These are phyloP conservation scores for Turnera subulata DNA, from an alignment of 345 rosid species.

Conservation along the genomic window DNA sequence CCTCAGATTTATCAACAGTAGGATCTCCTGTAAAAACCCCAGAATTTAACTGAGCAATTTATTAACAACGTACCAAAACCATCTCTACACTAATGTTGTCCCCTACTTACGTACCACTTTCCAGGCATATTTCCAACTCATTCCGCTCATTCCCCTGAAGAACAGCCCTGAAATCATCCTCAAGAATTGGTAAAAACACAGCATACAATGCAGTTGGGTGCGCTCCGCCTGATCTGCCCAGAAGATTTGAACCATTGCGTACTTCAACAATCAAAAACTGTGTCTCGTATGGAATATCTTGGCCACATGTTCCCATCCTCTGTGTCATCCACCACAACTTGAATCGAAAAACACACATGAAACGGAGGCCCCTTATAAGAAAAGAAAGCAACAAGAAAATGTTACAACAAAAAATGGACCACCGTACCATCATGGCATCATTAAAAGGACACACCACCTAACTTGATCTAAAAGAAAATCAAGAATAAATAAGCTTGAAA, in stretches of 20 bases:
- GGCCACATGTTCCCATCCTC: constrained; percentile 55
- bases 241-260: constrained; percentile 37
- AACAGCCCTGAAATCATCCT: constrained; percentile 67
- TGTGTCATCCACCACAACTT: constrained; percentile 85
- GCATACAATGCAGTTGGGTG: constrained; percentile 34
- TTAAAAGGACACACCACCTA: too few relatives aligned
- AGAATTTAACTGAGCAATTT: background rate
- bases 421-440: too few relatives aligned
- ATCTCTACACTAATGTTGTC: background rate
- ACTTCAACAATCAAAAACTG: constrained; percentile 56
- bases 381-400: background rate
- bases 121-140: constrained; percentile 65
- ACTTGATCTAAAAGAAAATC: too few relatives aligned
- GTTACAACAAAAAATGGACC: too few relatives aligned
- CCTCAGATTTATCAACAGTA: constrained; percentile 46
- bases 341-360: constrained; percentile 63
- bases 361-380: constrained; percentile 53
- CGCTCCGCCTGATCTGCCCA: constrained; percentile 17
- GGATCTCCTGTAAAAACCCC: constrained; percentile 50
- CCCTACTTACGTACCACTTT: constrained; percentile 41
- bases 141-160: constrained; percentile 57
- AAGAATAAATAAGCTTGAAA: too few relatives aligned
- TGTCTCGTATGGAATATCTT: constrained; percentile 61
- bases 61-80: constrained; percentile 1
- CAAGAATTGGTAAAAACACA: constrained; percentile 57